Evolutionary conservation across 2,329 filamentous ascomycete genomes (phyloP).

Genomic region (Sordariomycetes sp.): DNA sequence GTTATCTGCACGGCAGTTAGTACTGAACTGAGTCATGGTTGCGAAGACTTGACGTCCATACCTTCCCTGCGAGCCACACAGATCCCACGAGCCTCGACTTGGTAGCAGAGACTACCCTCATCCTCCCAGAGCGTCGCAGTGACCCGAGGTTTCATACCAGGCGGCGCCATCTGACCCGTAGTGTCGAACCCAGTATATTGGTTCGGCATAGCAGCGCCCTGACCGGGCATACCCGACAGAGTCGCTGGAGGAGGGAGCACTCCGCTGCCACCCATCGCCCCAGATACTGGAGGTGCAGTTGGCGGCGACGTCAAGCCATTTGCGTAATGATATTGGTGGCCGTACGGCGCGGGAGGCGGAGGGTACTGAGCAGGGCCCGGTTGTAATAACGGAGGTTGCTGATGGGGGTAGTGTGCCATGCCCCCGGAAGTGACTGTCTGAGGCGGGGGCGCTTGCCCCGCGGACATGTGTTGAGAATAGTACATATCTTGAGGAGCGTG

Average conservation of each 20-base stretch:
- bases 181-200: conserved; percentile 57
- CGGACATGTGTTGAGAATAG: conserved; percentile 68
- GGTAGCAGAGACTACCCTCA: conserved; percentile 93
- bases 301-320: conserved; percentile 75
- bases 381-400: conserved; percentile 64
- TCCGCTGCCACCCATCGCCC: conserved; percentile 48
- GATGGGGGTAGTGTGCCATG: conserved; percentile 66
- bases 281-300: conserved; percentile 53
- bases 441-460: conserved; percentile 59
- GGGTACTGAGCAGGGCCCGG: conserved; percentile 58
- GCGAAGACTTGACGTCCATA: conserved; percentile 19
- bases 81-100: conserved; percentile 90
- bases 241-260: conserved; percentile 52
- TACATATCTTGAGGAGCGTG: conserved; percentile 71
- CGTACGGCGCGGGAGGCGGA: conserved; percentile 44
- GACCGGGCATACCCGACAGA: conserved; percentile 6
- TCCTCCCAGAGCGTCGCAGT: conserved; percentile 98
- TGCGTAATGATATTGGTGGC: conserved; percentile 54
- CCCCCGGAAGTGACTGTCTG: conserved; percentile 64
- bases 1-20: conserved; percentile 52
- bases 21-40: neutral
- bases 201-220: conserved; percentile 34
- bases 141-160: conserved; percentile 90
- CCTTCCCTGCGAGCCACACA: conserved; percentile 91
- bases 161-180: conserved; percentile 84